phyloP scores from a whole-genome alignment of 495 filamentous ascomycete species.

The Neurospora sp. region DNA sequence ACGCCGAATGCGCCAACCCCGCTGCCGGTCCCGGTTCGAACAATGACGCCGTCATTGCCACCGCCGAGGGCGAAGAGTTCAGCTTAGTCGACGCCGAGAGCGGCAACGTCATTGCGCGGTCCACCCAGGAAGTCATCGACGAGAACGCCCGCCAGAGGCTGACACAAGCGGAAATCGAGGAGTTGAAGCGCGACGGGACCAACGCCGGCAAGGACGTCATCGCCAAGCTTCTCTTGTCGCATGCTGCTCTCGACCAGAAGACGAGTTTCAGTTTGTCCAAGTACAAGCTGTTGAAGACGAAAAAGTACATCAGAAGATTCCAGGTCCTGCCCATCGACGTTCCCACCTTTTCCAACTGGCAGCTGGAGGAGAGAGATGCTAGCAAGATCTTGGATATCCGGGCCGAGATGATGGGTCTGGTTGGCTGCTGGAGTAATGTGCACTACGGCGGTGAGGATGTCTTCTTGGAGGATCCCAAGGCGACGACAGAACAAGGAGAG shows the following conservation, averaged over 20 bases:
- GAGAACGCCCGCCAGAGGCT: constrained; percentile 72
- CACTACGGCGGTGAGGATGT: constrained; percentile 35
- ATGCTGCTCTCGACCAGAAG: constrained; percentile 83
- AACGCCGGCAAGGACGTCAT: constrained; percentile 82
- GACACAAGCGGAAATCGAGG: constrained; percentile 81
- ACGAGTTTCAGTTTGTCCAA: constrained; percentile 88
- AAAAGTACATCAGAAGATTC: constrained; percentile 84
- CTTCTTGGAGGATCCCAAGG: constrained; percentile 19
- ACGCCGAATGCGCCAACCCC: constrained; percentile 24
- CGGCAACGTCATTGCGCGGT: constrained; percentile 57
- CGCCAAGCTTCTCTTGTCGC: constrained; percentile 72
- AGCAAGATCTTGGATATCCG: constrained; percentile 77
- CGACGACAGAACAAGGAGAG: constrained; percentile 14
- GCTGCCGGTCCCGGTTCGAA: constrained; percentile 15
- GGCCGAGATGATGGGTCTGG: constrained; percentile 71
- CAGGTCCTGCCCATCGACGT: constrained; percentile 77
- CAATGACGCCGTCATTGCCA: constrained; percentile 21
- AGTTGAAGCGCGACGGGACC: constrained; percentile 67
- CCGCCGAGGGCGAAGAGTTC: constrained; percentile 26
- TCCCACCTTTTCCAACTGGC: constrained; percentile 57
- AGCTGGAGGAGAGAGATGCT: constrained; percentile 67
- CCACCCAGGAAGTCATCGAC: constrained; percentile 70
- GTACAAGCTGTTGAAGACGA: constrained; percentile 86
- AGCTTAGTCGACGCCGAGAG: constrained; percentile 35
- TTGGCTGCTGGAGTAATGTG: constrained; percentile 43